Conservation (phyloP, 2,329 filamentous ascomycete genomes). For the Ascosphaera aggregata region DNA sequence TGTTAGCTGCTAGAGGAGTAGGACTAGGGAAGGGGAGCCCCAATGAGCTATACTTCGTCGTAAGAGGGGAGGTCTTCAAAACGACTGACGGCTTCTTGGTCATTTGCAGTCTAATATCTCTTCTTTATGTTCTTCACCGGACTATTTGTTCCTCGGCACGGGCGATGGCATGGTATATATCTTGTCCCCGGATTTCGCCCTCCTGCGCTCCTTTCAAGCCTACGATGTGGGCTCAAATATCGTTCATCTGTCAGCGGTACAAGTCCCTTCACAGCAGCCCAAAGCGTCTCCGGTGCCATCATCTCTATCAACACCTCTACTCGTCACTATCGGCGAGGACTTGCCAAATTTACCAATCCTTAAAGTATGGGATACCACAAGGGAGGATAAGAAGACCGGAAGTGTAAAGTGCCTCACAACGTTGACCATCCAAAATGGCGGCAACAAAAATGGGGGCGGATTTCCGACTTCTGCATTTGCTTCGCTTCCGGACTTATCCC, state of each 20-base stretch:
- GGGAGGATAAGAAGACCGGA: conserved; percentile 80
- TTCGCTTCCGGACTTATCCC: conserved; percentile 66
- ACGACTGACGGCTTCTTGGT: conserved; percentile 12
- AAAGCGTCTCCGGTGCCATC: conserved; percentile 22
- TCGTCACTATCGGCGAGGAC: conserved; percentile 68
- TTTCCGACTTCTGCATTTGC: conserved; percentile 53
- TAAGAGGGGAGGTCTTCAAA: conserved; percentile 1
- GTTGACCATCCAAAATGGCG: conserved; percentile 64
- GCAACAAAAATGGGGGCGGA: conserved; percentile 13
- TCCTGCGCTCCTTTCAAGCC: conserved; percentile 65
- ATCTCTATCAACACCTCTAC: conserved; percentile 45
- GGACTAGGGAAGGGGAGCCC: conserved; percentile 2
- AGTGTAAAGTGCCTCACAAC: conserved; percentile 73
- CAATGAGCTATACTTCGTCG: conserved; percentile 2
- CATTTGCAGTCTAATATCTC: conserved; percentile 42
- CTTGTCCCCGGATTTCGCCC: conserved; percentile 67
- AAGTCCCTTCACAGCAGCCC: conserved; percentile 40
- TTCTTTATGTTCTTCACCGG: conserved; percentile 64
- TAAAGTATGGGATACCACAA: conserved; percentile 96
- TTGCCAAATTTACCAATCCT: conserved; percentile 66
- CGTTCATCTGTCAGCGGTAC: conserved; percentile 44
- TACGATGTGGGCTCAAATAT: conserved; percentile 49
- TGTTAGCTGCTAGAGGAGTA: conserved; percentile 9
- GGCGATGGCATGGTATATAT: conserved; percentile 72
- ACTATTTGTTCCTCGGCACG: conserved; percentile 73